Conservation (phyloP, 2,329 filamentous ascomycete genomes). For the Phyllachora maydis region DNA sequence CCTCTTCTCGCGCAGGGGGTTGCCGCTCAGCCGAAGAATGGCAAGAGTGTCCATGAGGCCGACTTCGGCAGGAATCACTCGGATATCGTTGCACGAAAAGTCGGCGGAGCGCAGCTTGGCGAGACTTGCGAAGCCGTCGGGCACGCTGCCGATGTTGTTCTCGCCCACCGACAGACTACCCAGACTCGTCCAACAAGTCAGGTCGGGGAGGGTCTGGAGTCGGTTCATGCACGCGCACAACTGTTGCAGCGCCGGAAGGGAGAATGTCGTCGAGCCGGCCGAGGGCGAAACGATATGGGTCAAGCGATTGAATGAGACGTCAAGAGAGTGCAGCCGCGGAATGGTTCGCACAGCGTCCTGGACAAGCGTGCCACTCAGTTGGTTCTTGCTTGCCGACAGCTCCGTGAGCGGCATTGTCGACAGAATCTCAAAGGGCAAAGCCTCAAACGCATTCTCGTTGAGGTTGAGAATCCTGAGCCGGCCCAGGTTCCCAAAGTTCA, state of each 20-base stretch:
- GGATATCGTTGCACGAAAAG: constrained; percentile 70
- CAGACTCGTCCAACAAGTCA: constrained; percentile 55
- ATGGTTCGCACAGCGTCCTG: constrained; percentile 35
- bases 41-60: constrained; percentile 60
- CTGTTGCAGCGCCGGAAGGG: constrained; percentile 50
- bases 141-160: constrained; percentile 60
- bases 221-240: constrained; percentile 68
- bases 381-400: constrained; percentile 58
- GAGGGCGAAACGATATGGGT: constrained; percentile 24
- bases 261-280: constrained; percentile 26
- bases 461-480: constrained; percentile 60
- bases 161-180: constrained; percentile 59
- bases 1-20: constrained; percentile 76
- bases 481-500: constrained; percentile 42
- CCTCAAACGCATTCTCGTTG: constrained; percentile 55
- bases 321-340: constrained; percentile 49
- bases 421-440: constrained; percentile 50
- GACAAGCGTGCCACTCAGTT: constrained; percentile 52
- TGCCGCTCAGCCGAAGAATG: constrained; percentile 64
- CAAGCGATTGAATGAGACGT: constrained; percentile 60
- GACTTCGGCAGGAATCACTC: constrained; percentile 53
- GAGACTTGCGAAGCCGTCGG: constrained; percentile 51
- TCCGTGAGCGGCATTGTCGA: constrained; percentile 51
- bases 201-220: constrained; percentile 48
- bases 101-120: constrained; percentile 55